Evolutionary conservation across 495 filamentous ascomycete genomes (phyloP).

Genomic region (Neurospora sp.): DNA sequence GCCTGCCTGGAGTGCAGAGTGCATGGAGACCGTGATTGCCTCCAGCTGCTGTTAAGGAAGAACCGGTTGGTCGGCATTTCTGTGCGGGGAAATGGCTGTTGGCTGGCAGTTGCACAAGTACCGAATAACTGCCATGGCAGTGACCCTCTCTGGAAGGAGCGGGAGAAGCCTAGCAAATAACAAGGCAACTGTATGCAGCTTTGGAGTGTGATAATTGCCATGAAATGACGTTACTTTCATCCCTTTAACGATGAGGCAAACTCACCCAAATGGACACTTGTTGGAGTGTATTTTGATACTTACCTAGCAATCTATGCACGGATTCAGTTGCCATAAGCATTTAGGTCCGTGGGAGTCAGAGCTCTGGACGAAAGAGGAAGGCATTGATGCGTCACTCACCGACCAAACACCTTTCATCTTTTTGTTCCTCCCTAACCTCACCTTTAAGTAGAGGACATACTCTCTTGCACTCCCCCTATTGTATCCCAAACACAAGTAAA

Average conservation of each 20-base stretch:
- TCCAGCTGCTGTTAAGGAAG: background rate
- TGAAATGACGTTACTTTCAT: background rate
- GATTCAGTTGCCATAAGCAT: background rate
- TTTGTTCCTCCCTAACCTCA: background rate
- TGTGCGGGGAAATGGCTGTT: background rate
- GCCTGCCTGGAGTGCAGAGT: background rate
- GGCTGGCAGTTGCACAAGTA: background rate
- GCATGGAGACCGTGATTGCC: background rate
- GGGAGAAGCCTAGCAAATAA: background rate
- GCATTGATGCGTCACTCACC: background rate
- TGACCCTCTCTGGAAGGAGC: background rate
- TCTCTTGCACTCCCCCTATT: background rate
- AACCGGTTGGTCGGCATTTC: background rate
- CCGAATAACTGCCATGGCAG: background rate
- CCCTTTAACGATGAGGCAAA: background rate
- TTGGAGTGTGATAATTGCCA: too few species aligned
- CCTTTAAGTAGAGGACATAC: background rate
- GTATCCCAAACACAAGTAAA: background rate
- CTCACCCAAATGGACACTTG: too few species aligned
- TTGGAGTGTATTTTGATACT: too few species aligned
- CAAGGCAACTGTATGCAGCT: background rate
- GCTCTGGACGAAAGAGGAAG: background rate
- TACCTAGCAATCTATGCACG: background rate
- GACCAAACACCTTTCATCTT: background rate
- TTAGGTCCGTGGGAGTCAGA: background rate